phyloP scores from a whole-genome alignment of 768 basidiomycete species.

The Suillus occidentalis region DNA sequence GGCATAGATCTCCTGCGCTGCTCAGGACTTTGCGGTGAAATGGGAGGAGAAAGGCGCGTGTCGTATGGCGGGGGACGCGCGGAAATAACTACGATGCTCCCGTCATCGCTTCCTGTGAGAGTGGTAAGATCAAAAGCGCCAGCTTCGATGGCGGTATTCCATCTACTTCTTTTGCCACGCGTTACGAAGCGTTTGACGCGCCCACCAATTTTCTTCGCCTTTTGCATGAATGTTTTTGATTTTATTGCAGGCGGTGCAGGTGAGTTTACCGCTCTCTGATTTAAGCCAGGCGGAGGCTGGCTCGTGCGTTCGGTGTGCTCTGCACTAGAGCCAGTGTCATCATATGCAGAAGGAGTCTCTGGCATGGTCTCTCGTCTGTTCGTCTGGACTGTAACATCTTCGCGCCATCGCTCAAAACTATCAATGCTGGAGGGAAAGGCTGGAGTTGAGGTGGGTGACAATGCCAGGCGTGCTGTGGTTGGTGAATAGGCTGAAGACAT shows the following conservation, averaged over 20 bases:
- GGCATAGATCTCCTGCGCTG: constrained; percentile 15
- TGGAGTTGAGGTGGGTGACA: constrained; percentile 30
- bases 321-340: background rate
- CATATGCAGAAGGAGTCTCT: constrained; percentile 1
- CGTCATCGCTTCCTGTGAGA: constrained; percentile 30
- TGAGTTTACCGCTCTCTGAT: background rate
- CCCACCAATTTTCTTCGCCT: constrained; percentile 28
- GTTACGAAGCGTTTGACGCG: constrained; percentile 29
- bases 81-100: constrained; percentile 30
- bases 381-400: constrained; percentile 15
- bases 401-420: constrained; percentile 29
- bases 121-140: constrained; percentile 20
- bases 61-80: constrained; percentile 31
- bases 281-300: background rate
- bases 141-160: constrained; percentile 21
- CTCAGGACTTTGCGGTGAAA: constrained; percentile 9
- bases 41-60: constrained; percentile 5
- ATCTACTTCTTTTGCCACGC: constrained; percentile 13
- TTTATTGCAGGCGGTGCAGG: constrained; percentile 1
- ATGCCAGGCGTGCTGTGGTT: constrained; percentile 16
- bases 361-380: background rate
- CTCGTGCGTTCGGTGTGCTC: background rate
- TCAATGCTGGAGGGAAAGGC: constrained; percentile 33
- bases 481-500: background rate
- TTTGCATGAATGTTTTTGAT: constrained; percentile 23